A percentile compares a stretch with the other conserved stretches of the same genome.
These are phyloP conservation scores for Trametes gibbosa DNA, from an alignment of 768 basidiomycete genomes.

Conservation along the genomic window DNA sequence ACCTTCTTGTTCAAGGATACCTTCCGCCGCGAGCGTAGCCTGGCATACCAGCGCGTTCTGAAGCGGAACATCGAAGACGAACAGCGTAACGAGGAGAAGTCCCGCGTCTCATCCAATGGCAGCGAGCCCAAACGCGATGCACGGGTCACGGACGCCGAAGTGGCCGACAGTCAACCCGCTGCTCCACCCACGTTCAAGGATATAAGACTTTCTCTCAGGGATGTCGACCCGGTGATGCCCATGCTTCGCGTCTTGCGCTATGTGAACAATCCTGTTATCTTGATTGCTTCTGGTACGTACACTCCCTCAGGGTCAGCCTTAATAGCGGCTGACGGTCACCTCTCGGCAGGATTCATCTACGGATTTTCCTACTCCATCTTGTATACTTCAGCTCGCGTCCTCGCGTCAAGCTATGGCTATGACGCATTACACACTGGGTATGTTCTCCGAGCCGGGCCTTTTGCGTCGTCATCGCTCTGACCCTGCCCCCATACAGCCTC, in stretches of 20 bases:
- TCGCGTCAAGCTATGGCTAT: slow-evolving; percentile 60
- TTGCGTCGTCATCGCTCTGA: background rate
- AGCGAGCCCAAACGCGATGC: background rate
- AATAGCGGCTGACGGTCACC: background rate
- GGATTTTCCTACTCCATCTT: slow-evolving; percentile 66
- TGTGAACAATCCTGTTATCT: slow-evolving; percentile 62
- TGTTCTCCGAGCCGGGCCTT: background rate
- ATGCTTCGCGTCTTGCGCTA: slow-evolving; percentile 55
- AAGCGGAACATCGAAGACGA: slow-evolving; percentile 33
- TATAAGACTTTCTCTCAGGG: slow-evolving; percentile 56
- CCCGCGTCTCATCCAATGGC: slow-evolving; percentile 7
- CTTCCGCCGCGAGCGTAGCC: slow-evolving; percentile 76
- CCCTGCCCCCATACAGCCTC: slow-evolving; percentile 43
- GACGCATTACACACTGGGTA: slow-evolving; percentile 54
- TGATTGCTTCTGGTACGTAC: slow-evolving; percentile 62
- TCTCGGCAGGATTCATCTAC: slow-evolving; percentile 58
- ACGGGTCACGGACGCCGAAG: background rate
- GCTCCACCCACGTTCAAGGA: background rate
- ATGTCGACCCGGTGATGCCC: slow-evolving; percentile 71
- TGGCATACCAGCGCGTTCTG: slow-evolving; percentile 70
- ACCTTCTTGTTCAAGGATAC: slow-evolving; percentile 70
- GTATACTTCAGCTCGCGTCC: slow-evolving; percentile 72
- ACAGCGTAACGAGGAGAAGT: slow-evolving; percentile 1
- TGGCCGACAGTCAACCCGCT: slow-evolving; percentile 19
- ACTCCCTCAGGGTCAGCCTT: slow-evolving; percentile 10